Base-by-base conservation (phyloP, 352 stramenopile genomes). In the Globisporangium emineosum region DNA sequence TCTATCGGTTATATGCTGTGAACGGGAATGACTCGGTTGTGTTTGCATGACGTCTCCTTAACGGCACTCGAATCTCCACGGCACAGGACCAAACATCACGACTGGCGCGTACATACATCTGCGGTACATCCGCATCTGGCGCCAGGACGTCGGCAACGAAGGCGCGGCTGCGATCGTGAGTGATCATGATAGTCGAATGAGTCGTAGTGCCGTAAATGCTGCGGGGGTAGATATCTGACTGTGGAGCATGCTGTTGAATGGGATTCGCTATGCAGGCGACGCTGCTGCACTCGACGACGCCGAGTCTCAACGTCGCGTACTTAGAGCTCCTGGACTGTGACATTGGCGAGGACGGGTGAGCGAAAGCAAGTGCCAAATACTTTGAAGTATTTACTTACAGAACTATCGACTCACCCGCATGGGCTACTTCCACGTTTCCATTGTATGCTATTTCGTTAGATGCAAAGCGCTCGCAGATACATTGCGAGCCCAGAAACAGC, bases 101-200 rank as follows among this genome's bases (percentile, higher is more conserved):
- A 83, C 71, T 15, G 83, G 82, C 1, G 74, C 81, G 32, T 94
- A 93, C 64, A 72, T 65, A 30, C 80, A 88, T 23, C 62, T 94
- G 15, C 76, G 78, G 10, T 92, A 85, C 68, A 87, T 93, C 61
- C 86, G 83, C 32, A 83, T 94, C 27, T 94, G 86, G 86, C 88
- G 90, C 58, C 83, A 94, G 51, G 77, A 89, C 54, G 72, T 94
- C 54, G 83, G 80, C 4, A 74, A 94, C 60, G 86, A 94, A 72
- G 86, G 86, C 57, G 79, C 73, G 4, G 73, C 73, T 27, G 82
- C 78, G 30, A 86, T 94, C 49, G 83, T 90, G 82, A 53, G 75
- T 66, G 27, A 19, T n/a, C 13, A n/a, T n/a, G 15, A 45, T 9
- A n/a, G 37, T 5, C 15, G 37, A 19, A 50, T 23, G 19, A 45